Conservation (phyloP, 2,329 filamentous ascomycete genomes). For the Fusarium beomiforme region DNA sequence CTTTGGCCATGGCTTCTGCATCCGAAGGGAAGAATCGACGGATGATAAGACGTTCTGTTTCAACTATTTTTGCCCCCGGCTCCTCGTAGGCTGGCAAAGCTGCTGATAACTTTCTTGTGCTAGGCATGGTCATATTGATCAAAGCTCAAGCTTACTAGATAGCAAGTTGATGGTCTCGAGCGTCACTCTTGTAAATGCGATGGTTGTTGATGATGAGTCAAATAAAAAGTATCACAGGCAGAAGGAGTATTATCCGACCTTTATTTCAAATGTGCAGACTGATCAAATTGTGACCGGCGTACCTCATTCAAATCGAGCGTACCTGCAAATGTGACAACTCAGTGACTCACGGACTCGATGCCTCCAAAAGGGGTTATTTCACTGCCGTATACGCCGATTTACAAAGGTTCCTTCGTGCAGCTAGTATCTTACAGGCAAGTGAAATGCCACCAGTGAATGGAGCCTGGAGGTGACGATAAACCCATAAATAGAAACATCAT, state of each 20-base stretch:
- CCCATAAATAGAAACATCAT: neutral
- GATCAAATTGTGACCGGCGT: neutral
- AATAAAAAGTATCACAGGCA: neutral
- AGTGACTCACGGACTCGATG: slow-evolving; percentile 11
- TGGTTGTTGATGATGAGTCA: neutral
- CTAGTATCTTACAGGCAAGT: slow-evolving; percentile 16
- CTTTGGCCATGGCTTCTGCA: slow-evolving; percentile 46
- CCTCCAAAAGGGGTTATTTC: neutral
- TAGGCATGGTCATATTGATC: slow-evolving; percentile 19
- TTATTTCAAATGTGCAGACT: neutral
- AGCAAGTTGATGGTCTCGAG: neutral
- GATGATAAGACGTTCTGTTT: slow-evolving; percentile 51
- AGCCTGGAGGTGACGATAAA: neutral
- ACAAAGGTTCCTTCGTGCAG: slow-evolving; percentile 15
- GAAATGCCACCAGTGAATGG: neutral
- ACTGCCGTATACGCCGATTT: neutral
- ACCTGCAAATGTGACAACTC: neutral
- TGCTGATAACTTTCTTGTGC: slow-evolving; percentile 31
- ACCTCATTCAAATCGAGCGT: neutral
- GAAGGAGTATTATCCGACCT: neutral
- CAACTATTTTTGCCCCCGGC: slow-evolving; percentile 44
- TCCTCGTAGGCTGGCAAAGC: slow-evolving; percentile 40
- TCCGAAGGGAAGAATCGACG: slow-evolving; percentile 54
- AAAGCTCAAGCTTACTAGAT: no score
- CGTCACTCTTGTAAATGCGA: neutral